Conservation (phyloP, 2,329 filamentous ascomycete genomes). For the Paecilomyces niveus region DNA sequence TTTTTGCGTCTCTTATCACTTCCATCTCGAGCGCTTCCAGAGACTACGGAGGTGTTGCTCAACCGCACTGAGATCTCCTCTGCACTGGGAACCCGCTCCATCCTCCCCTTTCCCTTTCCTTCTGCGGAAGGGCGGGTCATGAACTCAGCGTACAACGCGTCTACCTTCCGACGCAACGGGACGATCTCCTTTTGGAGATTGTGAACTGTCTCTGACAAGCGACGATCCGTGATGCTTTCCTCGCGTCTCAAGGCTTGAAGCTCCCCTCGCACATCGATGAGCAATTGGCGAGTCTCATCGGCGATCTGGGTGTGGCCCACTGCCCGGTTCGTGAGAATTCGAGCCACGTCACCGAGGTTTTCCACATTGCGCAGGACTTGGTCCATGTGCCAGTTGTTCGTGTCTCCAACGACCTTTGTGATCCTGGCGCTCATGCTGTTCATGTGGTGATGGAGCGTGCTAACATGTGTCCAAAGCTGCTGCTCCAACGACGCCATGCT, state of each 20-base stretch:
- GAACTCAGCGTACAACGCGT: not conserved
- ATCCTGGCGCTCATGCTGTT: constrained; percentile 8
- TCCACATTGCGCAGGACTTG: constrained; percentile 15
- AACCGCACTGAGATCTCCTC: not conserved
- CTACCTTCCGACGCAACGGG: not conserved
- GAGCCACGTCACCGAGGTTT: constrained; percentile 9
- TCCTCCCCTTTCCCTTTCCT: not conserved
- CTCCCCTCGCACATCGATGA: constrained; percentile 9
- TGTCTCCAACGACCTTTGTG: constrained; percentile 10
- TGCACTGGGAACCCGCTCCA: not conserved
- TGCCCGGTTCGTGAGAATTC: constrained; percentile 8
- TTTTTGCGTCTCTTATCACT: not conserved
- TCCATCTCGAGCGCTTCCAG: not conserved
- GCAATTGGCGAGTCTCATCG: constrained; percentile 6
- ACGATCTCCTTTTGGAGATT: not conserved
- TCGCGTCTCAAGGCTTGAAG: constrained; percentile 1
- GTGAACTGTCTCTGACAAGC: not conserved
- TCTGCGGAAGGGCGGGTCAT: not conserved
- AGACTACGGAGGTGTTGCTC: not conserved
- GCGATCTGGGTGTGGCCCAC: constrained; percentile 9
- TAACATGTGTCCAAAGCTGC: constrained; percentile 11
- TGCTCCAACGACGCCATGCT: constrained; percentile 16
- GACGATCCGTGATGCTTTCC: not conserved
- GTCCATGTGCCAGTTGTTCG: constrained; percentile 14
- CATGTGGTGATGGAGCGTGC: constrained; percentile 16